Percentiles rank a stretch among this genome's conserved stretches.
These are phyloP conservation scores for Thalassiosira exigua DNA, from an alignment of 352 stramenopile genomes.

Conservation along the genomic window DNA sequence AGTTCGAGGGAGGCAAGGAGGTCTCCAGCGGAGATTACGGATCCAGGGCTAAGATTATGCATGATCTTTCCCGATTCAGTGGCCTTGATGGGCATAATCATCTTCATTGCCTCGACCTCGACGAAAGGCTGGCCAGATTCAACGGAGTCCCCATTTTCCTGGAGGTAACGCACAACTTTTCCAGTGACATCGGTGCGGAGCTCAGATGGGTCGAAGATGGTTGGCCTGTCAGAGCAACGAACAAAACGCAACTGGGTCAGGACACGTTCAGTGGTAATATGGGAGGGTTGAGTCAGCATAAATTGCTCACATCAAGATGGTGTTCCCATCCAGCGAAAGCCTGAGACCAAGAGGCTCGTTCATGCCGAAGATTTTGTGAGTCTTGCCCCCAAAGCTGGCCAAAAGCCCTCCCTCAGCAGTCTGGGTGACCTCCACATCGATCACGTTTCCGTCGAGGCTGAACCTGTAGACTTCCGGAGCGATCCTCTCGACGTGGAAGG, in stretches of 20 bases:
- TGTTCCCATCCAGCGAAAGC: conserved; percentile 87
- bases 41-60: conserved; percentile 95
- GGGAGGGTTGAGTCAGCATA: conserved; percentile 4
- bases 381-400: conserved; percentile 86
- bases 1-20: conserved; percentile 98
- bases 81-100: conserved; percentile 99
- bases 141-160: conserved; percentile 93
- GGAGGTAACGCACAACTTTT: conserved; percentile 99
- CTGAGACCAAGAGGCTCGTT: conserved; percentile 89
- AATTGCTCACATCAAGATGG: conserved; percentile 85
- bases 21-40: conserved; percentile 96
- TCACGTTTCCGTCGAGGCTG: conserved; percentile 91
- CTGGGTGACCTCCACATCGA: conserved; percentile 78
- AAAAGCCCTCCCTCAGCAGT: conserved; percentile 87
- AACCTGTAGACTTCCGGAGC: conserved; percentile 91
- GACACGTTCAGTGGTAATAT: conserved; percentile 9
- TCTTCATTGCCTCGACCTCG: conserved; percentile 99
- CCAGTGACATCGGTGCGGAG: conserved; percentile 98
- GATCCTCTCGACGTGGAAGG: conserved; percentile 93
- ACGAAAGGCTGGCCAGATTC: conserved; percentile 88
- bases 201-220: conserved; percentile 88
- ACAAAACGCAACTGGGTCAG: conserved; percentile 12
- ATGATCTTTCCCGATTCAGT: conserved; percentile 96
- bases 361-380: conserved; percentile 86
- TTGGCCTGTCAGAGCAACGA: conserved; percentile 63